Evolutionary conservation across 2,329 filamentous ascomycete species (phyloP).

Genomic region (Emericellopsis cladophorae): DNA sequence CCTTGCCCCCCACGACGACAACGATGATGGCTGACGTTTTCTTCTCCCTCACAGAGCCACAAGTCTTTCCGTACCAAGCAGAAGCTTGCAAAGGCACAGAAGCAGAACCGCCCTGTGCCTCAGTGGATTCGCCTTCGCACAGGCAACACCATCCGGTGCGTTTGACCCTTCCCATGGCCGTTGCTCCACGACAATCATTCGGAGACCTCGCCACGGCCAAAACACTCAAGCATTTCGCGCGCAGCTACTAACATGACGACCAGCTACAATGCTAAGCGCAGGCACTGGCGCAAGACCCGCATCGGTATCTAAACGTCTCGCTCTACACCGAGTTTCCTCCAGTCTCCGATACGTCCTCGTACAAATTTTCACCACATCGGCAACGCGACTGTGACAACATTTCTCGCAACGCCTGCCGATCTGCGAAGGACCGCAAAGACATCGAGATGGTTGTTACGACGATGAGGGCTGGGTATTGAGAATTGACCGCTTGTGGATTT

Average conservation of each 20-base stretch:
- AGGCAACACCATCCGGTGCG: conserved; percentile 98
- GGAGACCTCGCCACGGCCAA: background rate
- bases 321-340: conserved; percentile 11
- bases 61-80: conserved; percentile 99
- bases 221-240: background rate
- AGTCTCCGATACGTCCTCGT: too few species aligned
- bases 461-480: too few species aligned
- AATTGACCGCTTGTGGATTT: background rate
- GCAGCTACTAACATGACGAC: conserved; percentile 11
- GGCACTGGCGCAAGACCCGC: conserved; percentile 99
- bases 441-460: too few species aligned
- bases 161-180: conserved; percentile 9
- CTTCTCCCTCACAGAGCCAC: conserved; percentile 61
- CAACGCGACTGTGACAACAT: too few species aligned
- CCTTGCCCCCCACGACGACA: background rate
- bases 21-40: conserved; percentile 3
- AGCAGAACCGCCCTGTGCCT: conserved; percentile 99
- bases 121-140: conserved; percentile 99
- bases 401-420: too few species aligned
- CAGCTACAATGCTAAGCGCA: conserved; percentile 99
- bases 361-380: too few species aligned
- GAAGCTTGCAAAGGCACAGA: conserved; percentile 99
- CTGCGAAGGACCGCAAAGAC: too few species aligned
- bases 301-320: conserved; percentile 79
- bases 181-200: background rate